Percentiles rank a stretch among this genome's conserved stretches.
phyloP scores from a whole-genome alignment of 352 stramenopile species.

The Globisporangium orthogonon region DNA sequence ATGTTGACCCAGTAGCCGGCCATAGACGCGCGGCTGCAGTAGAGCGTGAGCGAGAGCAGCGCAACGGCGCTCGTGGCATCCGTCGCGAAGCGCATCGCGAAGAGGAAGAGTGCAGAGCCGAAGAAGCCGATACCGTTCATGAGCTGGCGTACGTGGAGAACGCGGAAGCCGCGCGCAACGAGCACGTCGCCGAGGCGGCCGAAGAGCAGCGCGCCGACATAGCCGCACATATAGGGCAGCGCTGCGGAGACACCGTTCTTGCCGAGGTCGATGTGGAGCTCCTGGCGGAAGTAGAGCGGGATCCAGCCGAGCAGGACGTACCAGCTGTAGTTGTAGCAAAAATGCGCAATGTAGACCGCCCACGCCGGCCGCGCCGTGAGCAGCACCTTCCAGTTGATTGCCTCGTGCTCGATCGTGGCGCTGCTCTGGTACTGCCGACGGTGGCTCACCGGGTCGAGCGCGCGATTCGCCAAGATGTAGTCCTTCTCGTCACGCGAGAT shows the following conservation, averaged over 20 bases:
- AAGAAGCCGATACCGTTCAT: slow-evolving; percentile 79
- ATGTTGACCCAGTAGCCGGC: slow-evolving; percentile 88
- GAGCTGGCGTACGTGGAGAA: slow-evolving; percentile 67
- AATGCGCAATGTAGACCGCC: slow-evolving; percentile 83
- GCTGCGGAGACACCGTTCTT: slow-evolving; percentile 59
- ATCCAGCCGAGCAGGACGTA: slow-evolving; percentile 86
- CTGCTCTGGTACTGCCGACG: slow-evolving; percentile 26
- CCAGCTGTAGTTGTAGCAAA: slow-evolving; percentile 88
- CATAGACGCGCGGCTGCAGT: slow-evolving; percentile 66
- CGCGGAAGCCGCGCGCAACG: slow-evolving; percentile 52
- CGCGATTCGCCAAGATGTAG: slow-evolving; percentile 66
- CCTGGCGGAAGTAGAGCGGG: slow-evolving; percentile 82
- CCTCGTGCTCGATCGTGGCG: slow-evolving; percentile 32
- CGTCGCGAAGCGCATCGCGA: slow-evolving; percentile 60
- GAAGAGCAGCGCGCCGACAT: slow-evolving; percentile 67
- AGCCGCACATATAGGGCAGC: slow-evolving; percentile 75
- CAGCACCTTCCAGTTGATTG: slow-evolving; percentile 63
- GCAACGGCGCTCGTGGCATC: slow-evolving; percentile 40
- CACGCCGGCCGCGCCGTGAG: slow-evolving; percentile 62
- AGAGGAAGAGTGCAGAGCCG: slow-evolving; percentile 65
- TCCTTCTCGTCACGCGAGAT: slow-evolving; percentile 51
- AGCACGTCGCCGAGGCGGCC: slow-evolving; percentile 60
- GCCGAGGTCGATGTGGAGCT: slow-evolving; percentile 67
- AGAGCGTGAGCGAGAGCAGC: slow-evolving; percentile 72
- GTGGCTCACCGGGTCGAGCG: slow-evolving; percentile 34